phyloP scores from a whole-genome alignment of 805 yeast species.

The Starmera quercuum region DNA sequence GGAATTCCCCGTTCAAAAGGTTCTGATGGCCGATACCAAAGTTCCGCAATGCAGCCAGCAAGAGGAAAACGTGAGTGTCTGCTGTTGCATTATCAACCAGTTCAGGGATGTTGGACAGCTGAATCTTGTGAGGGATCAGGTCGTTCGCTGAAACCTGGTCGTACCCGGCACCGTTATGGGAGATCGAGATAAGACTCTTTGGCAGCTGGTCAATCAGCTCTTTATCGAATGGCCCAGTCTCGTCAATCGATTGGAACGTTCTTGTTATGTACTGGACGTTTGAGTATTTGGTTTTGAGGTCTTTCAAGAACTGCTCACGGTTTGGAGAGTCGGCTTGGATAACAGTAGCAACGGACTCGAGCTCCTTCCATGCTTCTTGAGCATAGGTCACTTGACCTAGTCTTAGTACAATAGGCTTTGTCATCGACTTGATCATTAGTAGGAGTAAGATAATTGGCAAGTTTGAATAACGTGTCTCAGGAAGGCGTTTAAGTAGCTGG shows the following conservation, averaged over 20 bases:
- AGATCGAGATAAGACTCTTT: conserved; percentile 38
- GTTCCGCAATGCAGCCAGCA: conserved; percentile 59
- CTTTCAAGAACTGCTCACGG: conserved; percentile 28
- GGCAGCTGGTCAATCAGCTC: conserved; percentile 55
- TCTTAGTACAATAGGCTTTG: conserved; percentile 54
- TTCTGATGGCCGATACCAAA: conserved; percentile 53
- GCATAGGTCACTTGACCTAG: conserved; percentile 58
- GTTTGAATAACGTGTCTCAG: too few relatives aligned
- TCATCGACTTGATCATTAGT: too few relatives aligned
- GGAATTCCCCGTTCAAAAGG: conserved; percentile 59
- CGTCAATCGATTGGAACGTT: conserved; percentile 41
- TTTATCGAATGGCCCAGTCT: conserved; percentile 59
- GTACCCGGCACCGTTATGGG: conserved; percentile 71
- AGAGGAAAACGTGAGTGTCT: conserved; percentile 55
- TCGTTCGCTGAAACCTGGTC: conserved; percentile 60
- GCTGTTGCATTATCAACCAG: conserved; percentile 70
- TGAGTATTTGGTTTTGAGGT: conserved; percentile 23
- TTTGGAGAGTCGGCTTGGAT: conserved; percentile 33
- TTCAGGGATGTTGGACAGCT: conserved; percentile 59
- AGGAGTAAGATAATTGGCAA: too few relatives aligned
- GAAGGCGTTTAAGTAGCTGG: too few relatives aligned
- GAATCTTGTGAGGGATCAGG: conserved; percentile 44
- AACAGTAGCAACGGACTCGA: conserved; percentile 38
- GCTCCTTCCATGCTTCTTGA: conserved; percentile 55
- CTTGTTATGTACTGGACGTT: conserved; percentile 34